These are phyloP conservation scores for Mucor mucedo DNA, from an alignment of 371 early-diverging fungal genomes.

Conservation along the genomic window DNA sequence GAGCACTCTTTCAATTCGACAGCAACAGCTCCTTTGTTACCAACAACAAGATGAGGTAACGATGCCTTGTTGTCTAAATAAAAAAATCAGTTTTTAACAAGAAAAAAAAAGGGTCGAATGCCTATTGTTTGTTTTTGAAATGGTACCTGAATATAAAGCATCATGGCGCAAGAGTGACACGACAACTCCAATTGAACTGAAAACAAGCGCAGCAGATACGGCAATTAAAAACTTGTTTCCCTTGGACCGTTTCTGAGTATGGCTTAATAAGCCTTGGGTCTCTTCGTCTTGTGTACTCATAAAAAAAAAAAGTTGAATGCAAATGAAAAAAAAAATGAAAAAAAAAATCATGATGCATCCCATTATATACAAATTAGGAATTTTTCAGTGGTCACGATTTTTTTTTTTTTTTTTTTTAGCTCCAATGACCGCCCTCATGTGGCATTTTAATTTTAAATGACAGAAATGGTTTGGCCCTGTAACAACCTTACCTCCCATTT, in stretches of 20 bases:
- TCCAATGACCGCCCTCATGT: background rate
- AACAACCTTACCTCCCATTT: too few relatives aligned
- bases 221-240: background rate
- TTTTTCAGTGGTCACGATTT: background rate
- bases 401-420: background rate
- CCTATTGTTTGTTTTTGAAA: background rate
- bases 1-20: slow-evolving; percentile 85
- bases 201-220: slow-evolving; percentile 11
- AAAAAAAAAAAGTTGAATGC: too few relatives aligned
- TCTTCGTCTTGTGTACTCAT: slow-evolving; percentile 6
- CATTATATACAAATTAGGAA: background rate
- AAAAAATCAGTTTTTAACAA: background rate
- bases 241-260: background rate
- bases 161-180: slow-evolving; percentile 8
- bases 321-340: background rate
- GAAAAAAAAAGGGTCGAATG: background rate
- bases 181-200: slow-evolving; percentile 6
- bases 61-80: background rate
- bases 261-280: slow-evolving; percentile 7
- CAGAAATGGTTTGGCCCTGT: too few relatives aligned
- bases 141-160: slow-evolving; percentile 5
- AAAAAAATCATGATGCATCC: background rate
- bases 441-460: too few relatives aligned
- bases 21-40: slow-evolving; percentile 79
- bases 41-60: slow-evolving; percentile 31